Percentiles rank a stretch among this genome's conserved stretches.
These are phyloP conservation scores for Boletellus ananiceps DNA, from an alignment of 768 basidiomycete species.

Conservation along the genomic window DNA sequence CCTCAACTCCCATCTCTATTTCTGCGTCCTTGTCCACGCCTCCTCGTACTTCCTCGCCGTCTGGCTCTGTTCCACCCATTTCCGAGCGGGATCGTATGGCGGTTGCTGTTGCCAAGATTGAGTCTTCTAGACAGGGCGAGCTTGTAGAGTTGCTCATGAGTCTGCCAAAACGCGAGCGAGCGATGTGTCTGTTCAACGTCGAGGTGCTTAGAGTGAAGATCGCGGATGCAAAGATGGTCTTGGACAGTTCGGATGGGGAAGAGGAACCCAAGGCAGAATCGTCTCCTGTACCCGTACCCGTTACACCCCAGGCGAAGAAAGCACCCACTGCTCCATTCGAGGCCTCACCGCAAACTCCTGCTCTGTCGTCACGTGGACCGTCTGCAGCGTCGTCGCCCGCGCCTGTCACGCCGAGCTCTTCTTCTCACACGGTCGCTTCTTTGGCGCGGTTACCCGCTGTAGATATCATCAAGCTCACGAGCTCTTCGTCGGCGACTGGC, in stretches of 20 bases:
- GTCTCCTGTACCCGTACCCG: slow-evolving; percentile 35
- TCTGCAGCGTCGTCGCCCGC: slow-evolving; percentile 69
- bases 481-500: slow-evolving; percentile 39
- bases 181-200: slow-evolving; percentile 85
- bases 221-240: slow-evolving; percentile 73
- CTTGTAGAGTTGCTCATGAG: slow-evolving; percentile 80
- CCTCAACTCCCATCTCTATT: slow-evolving; percentile 79
- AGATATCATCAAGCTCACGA: slow-evolving; percentile 68
- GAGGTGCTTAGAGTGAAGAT: slow-evolving; percentile 77
- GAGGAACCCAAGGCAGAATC: slow-evolving; percentile 33
- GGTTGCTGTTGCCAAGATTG: slow-evolving; percentile 60
- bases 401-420: slow-evolving; percentile 53
- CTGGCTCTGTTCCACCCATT: slow-evolving; percentile 52
- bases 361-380: slow-evolving; percentile 67
- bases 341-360: slow-evolving; percentile 70
- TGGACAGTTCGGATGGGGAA: slow-evolving; percentile 67
- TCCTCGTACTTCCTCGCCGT: slow-evolving; percentile 78
- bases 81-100: slow-evolving; percentile 76
- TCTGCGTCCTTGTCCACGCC: slow-evolving; percentile 74
- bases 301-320: slow-evolving; percentile 66
- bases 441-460: slow-evolving; percentile 70
- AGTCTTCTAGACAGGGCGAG: slow-evolving; percentile 54
- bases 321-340: slow-evolving; percentile 33
- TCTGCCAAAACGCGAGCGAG: slow-evolving; percentile 82
- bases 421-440: slow-evolving; percentile 57